phyloP scores from a whole-genome alignment of 441 rosid species.

The Erysimum pusillum region DNA sequence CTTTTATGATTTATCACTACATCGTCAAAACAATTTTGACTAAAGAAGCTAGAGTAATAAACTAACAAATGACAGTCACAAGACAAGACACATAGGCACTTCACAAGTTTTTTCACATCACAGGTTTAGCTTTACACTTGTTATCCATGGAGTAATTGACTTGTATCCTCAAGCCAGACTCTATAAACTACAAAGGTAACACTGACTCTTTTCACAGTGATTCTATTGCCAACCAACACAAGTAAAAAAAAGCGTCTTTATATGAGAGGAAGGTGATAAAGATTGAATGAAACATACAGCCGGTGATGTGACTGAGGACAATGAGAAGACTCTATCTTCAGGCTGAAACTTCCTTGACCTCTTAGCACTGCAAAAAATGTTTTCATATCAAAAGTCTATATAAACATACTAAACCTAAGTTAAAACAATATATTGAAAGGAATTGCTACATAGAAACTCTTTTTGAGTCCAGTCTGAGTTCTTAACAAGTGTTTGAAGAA shows the following conservation, averaged over 20 bases:
- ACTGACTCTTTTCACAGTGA: slow-evolving; percentile 5
- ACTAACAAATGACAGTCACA: neutral
- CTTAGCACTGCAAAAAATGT: slow-evolving; percentile 73
- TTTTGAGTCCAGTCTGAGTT: neutral
- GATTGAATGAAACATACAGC: slow-evolving; percentile 66
- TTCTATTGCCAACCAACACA: neutral
- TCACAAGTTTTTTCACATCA: slow-evolving; percentile 5
- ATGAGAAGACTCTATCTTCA: slow-evolving; percentile 92
- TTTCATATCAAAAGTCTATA: slow-evolving; percentile 22
- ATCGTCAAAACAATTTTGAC: neutral
- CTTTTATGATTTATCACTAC: neutral
- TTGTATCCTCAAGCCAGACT: slow-evolving; percentile 18
- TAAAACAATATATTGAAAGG: neutral
- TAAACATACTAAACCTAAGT: neutral
- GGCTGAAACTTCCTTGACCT: slow-evolving; percentile 95
- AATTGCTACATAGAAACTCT: neutral
- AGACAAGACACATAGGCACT: neutral
- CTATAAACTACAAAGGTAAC: neutral
- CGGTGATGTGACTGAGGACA: slow-evolving; percentile 91
- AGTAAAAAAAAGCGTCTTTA: neutral
- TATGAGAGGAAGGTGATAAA: slow-evolving; percentile 12
- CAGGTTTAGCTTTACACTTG: neutral
- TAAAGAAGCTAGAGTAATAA: slow-evolving; percentile 11
- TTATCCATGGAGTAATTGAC: too few relatives aligned
- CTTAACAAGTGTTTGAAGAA: slow-evolving; percentile 8